These are phyloP conservation scores for Citrus inodora DNA, from an alignment of 345 rosid species.

Conservation along the genomic window DNA sequence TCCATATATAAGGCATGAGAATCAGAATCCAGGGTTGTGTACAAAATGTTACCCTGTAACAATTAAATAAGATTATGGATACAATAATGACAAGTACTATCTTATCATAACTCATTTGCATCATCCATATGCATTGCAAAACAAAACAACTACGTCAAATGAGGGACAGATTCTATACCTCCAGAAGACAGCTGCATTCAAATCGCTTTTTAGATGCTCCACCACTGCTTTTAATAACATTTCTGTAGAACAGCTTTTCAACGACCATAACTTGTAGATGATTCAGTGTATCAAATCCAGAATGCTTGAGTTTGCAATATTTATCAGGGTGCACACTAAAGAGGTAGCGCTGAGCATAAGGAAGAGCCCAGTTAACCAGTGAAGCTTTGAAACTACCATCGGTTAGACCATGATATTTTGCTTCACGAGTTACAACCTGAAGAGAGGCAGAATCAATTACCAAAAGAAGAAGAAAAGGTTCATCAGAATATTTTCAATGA, in stretches of 20 bases:
- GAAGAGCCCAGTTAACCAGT: slow-evolving; percentile 82
- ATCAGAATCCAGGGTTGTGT: slow-evolving; percentile 53
- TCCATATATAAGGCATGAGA: slow-evolving; percentile 73
- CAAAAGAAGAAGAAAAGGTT: background rate
- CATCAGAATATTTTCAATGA: too few relatives aligned
- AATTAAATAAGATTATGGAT: slow-evolving; percentile 12
- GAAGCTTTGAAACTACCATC: slow-evolving; percentile 51
- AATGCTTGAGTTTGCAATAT: slow-evolving; percentile 50
- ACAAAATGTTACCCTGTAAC: slow-evolving; percentile 69
- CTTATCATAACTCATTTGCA: background rate
- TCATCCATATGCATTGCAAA: background rate
- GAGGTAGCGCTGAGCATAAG: slow-evolving; percentile 91
- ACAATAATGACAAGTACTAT: background rate
- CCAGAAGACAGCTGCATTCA: slow-evolving; percentile 62
- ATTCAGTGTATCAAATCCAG: slow-evolving; percentile 40
- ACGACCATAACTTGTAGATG: slow-evolving; percentile 56
- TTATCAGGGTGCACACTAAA: slow-evolving; percentile 49
- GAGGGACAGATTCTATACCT: slow-evolving; percentile 42
- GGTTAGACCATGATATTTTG: slow-evolving; percentile 47
- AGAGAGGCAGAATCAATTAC: background rate
- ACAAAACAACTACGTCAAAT: background rate
- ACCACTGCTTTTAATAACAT: slow-evolving; percentile 49
- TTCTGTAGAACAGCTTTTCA: slow-evolving; percentile 63
- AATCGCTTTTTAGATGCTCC: slow-evolving; percentile 45
- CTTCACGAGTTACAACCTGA: slow-evolving; percentile 81